phyloP scores from a whole-genome alignment of 2,329 filamentous ascomycete species.

The Aspergillus novofumigatus region DNA sequence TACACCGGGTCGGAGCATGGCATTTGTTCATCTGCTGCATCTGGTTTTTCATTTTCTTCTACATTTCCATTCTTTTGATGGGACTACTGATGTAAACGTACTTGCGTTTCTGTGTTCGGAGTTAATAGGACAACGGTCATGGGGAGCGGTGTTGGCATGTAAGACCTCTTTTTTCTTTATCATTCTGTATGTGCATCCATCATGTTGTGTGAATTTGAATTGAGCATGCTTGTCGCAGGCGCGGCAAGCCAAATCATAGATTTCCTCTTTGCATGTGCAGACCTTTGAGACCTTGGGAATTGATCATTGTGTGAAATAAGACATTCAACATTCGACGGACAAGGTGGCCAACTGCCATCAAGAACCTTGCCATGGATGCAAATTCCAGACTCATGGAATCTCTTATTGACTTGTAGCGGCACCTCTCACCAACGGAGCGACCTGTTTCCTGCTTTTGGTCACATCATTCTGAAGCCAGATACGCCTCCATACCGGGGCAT shows the following conservation, averaged over 20 bases:
- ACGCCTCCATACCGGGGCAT: constrained; percentile 38
- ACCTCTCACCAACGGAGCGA: constrained; percentile 56
- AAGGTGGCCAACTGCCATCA: background rate
- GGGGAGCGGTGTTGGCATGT: background rate
- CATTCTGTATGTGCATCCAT: background rate
- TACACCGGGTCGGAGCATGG: constrained; percentile 4
- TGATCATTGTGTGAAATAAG: background rate
- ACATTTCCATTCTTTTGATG: background rate
- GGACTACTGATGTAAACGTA: background rate
- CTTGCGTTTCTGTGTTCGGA: background rate
- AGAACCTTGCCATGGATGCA: background rate
- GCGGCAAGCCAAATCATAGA: background rate
- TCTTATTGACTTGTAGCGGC: constrained; percentile 30
- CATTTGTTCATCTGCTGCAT: constrained; percentile 7
- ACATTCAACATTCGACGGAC: background rate
- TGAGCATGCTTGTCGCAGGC: background rate
- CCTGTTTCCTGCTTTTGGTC: constrained; percentile 59
- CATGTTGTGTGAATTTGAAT: background rate
- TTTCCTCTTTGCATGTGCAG: background rate
- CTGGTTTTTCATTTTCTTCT: constrained; percentile 1
- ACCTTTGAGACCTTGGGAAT: background rate
- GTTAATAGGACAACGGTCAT: background rate
- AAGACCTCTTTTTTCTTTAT: background rate
- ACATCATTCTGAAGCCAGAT: constrained; percentile 56
- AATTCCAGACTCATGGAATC: background rate